Evolutionary conservation across 352 stramenopile species (phyloP).

Genomic region (Globisporangium megalacanthum): DNA sequence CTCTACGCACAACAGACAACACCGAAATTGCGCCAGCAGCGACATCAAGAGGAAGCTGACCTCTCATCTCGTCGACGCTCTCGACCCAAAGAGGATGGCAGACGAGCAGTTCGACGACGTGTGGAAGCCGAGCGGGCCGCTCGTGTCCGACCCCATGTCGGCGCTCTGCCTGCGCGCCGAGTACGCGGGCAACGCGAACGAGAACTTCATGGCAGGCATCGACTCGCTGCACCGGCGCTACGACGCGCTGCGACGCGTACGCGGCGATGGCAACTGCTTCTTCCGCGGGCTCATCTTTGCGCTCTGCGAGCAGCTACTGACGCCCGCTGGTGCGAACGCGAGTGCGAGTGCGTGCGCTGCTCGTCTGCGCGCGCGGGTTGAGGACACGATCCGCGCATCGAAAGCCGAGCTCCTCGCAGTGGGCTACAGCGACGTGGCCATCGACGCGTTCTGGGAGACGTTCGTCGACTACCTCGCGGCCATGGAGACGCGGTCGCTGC

Average conservation of each 20-base stretch:
- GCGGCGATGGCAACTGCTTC: constrained; percentile 91
- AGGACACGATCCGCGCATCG: constrained; percentile 58
- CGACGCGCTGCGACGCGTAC: constrained; percentile 71
- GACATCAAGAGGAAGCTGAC: not conserved
- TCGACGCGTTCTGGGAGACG: constrained; percentile 93
- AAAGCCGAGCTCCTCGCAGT: constrained; percentile 71
- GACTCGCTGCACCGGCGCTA: constrained; percentile 61
- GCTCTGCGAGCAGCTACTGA: constrained; percentile 73
- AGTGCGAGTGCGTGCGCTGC: constrained; percentile 13
- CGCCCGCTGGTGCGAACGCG: not conserved
- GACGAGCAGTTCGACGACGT: constrained; percentile 1
- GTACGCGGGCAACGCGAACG: constrained; percentile 69
- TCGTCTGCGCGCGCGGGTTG: constrained; percentile 32
- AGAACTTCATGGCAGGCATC: constrained; percentile 70
- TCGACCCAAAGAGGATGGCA: too few relatives aligned
- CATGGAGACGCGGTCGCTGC: constrained; percentile 71
- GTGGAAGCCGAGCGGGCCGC: constrained; percentile 17
- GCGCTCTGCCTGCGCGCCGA: constrained; percentile 55
- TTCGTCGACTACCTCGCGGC: constrained; percentile 86
- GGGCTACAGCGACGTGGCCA: constrained; percentile 89
- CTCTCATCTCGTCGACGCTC: too few relatives aligned
- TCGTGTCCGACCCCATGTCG: constrained; percentile 56
- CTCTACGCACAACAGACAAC: too few relatives aligned
- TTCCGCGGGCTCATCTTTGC: constrained; percentile 89
- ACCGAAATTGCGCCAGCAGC: too few relatives aligned